A percentile compares a stretch with the other conserved stretches of the same genome.
Conservation (phyloP, 1,284 basidiomycete genomes). For the Rugosomyces carneus region DNA sequence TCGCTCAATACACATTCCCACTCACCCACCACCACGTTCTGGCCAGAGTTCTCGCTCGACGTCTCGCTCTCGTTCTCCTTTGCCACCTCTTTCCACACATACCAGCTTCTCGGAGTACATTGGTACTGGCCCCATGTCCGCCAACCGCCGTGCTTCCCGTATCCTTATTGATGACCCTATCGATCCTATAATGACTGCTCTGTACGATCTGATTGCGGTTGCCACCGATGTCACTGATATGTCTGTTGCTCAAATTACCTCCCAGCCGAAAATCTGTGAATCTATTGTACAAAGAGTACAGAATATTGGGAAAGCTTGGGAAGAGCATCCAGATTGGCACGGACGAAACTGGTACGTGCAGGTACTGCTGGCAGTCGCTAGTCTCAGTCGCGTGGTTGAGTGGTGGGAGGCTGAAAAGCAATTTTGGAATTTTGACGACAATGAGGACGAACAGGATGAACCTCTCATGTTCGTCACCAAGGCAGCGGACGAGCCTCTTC, state of each 20-base stretch:
- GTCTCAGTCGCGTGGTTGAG: slow-evolving; percentile 92
- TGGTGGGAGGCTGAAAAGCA: slow-evolving; percentile 99
- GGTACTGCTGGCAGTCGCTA: slow-evolving; percentile 93
- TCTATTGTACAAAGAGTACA: slow-evolving; percentile 88
- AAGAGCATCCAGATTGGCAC: slow-evolving; percentile 96
- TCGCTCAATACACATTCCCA: slow-evolving; percentile 72
- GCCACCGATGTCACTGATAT: slow-evolving; percentile 95
- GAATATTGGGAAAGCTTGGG: slow-evolving; percentile 90
- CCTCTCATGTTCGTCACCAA: slow-evolving; percentile 88
- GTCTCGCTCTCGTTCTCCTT: slow-evolving; percentile 90
- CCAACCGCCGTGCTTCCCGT: slow-evolving; percentile 66
- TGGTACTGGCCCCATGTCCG: slow-evolving; percentile 37
- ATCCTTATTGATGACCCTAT: slow-evolving; percentile 73
- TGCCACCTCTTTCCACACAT: slow-evolving; percentile 69
- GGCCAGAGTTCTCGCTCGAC: slow-evolving; percentile 90
- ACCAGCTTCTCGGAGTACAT: slow-evolving; percentile 56
- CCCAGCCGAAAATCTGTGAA: slow-evolving; percentile 80
- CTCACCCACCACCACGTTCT: slow-evolving; percentile 60
- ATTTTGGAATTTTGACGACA: slow-evolving; percentile 99
- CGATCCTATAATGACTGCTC: slow-evolving; percentile 84
- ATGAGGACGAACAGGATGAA: slow-evolving; percentile 85
- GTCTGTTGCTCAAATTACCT: slow-evolving; percentile 79
- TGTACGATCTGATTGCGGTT: slow-evolving; percentile 90
- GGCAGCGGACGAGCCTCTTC: slow-evolving; percentile 54
- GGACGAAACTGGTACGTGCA: slow-evolving; percentile 98